Conservation (phyloP, 371 early-diverging fungal species). For the Zychaea mexicana region DNA sequence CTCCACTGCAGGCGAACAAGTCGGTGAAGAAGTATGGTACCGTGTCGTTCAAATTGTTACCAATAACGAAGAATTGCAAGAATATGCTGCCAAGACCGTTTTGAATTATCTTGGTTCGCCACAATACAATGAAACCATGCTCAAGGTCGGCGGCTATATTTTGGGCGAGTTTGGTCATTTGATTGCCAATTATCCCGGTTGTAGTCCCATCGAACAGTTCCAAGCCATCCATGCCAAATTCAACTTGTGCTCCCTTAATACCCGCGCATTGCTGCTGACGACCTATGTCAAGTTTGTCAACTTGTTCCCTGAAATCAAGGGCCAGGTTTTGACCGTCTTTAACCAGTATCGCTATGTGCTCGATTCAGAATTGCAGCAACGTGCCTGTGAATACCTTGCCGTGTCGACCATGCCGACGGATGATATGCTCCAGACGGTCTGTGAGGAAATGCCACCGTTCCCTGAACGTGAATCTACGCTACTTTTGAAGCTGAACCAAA, state of each 20-base stretch:
- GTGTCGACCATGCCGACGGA: constrained; percentile 82
- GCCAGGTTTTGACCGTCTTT: constrained; percentile 81
- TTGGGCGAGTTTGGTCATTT: constrained; percentile 97
- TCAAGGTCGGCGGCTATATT: constrained; percentile 95
- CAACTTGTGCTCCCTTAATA: constrained; percentile 74
- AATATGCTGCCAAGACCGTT: constrained; percentile 89
- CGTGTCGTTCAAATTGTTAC: constrained; percentile 95
- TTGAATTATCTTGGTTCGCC: constrained; percentile 80
- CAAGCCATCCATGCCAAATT: constrained; percentile 91
- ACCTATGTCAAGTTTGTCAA: constrained; percentile 95
- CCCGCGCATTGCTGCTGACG: constrained; percentile 85
- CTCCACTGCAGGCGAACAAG: constrained; percentile 93
- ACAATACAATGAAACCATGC: constrained; percentile 90
- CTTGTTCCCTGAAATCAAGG: constrained; percentile 95
- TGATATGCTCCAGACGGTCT: constrained; percentile 88
- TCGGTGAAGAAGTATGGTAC: constrained; percentile 97
- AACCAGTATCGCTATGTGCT: constrained; percentile 84
- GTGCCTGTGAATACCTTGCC: constrained; percentile 94
- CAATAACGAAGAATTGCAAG: constrained; percentile 91
- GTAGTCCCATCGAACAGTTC: constrained; percentile 91
- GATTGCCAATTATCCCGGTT: constrained; percentile 84
- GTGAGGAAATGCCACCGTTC: constrained; percentile 97
- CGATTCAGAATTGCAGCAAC: constrained; percentile 94
- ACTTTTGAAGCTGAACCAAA: constrained; percentile 76
- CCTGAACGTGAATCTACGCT: constrained; percentile 93